Evolutionary conservation across 2,329 filamentous ascomycete genomes (phyloP).

Genomic region (Hypoxylon sp.): DNA sequence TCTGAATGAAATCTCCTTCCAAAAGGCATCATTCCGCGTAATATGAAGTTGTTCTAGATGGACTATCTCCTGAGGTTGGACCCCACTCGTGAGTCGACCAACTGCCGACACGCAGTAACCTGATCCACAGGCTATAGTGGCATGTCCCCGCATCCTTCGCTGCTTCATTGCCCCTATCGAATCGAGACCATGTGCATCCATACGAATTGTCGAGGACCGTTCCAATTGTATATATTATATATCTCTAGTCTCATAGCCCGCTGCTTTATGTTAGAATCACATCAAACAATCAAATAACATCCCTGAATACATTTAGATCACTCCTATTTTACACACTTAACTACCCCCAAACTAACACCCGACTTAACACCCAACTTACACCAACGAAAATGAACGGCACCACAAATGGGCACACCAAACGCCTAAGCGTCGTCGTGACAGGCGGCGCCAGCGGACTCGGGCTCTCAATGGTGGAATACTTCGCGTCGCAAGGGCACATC

Average conservation of each 20-base stretch:
- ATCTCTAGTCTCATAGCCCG: constrained; percentile 3
- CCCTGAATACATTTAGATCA: not conserved
- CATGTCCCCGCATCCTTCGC: constrained; percentile 33
- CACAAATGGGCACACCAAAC: constrained; percentile 11
- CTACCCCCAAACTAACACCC: not conserved
- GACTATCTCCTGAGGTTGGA: constrained; percentile 26
- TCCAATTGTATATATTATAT: constrained; percentile 9
- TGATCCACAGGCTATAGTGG: constrained; percentile 36
- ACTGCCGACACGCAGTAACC: constrained; percentile 33
- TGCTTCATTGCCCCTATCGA: constrained; percentile 10
- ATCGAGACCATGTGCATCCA: not conserved
- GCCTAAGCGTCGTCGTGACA: constrained; percentile 52
- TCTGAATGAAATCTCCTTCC: not conserved
- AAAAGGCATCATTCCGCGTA: constrained; percentile 1
- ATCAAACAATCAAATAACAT: constrained; percentile 10
- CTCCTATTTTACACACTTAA: not conserved
- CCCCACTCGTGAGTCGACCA: constrained; percentile 34
- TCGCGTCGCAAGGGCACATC: constrained; percentile 52
- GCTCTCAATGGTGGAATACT: constrained; percentile 53
- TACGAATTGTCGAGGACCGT: not conserved
- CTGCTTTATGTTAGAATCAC: not conserved
- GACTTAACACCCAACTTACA: not conserved
- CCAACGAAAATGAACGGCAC: constrained; percentile 29
- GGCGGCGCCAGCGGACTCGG: constrained; percentile 57
- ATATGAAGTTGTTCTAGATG: constrained; percentile 21